Evolutionary conservation across 176 grass and related monocot species (phyloP).

Genomic region (Bonia amplexicaulis): DNA sequence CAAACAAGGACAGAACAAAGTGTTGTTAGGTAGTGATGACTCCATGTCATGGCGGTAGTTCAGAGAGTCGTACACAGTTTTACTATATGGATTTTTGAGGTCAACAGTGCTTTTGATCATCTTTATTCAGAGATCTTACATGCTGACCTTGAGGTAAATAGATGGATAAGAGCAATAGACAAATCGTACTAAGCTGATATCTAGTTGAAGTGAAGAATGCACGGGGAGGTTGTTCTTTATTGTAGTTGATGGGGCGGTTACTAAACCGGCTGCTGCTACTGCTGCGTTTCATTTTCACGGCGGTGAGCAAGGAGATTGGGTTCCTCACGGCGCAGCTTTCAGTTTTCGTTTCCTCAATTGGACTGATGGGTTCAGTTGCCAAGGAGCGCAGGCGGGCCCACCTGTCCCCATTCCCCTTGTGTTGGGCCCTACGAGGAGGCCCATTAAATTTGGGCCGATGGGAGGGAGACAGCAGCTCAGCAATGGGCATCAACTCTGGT

Average conservation of each 20-base stretch:
- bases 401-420: slow-evolving; percentile 19
- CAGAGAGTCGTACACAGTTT: background rate
- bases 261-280: background rate
- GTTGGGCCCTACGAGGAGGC: slow-evolving; percentile 20
- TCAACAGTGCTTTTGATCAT: background rate
- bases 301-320: background rate
- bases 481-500: slow-evolving; percentile 28
- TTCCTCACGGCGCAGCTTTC: slow-evolving; percentile 34
- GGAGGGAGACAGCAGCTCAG: slow-evolving; percentile 20
- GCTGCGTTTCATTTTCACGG: background rate
- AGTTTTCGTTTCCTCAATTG: slow-evolving; percentile 23
- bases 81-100: background rate
- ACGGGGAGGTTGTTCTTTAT: background rate
- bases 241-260: background rate
- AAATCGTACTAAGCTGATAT: background rate
- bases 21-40: slow-evolving; percentile 1
- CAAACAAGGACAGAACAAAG: background rate
- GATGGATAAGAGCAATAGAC: background rate
- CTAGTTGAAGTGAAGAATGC: background rate
- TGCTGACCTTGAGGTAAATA: background rate
- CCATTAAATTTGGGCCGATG: slow-evolving; percentile 37
- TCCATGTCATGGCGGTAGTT: background rate
- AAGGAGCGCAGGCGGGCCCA: slow-evolving; percentile 2
- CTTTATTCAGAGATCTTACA: background rate
- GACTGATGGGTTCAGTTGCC: slow-evolving; percentile 6